Conservation (phyloP, 345 rosid genomes). For the Eucalyptus marginata region DNA sequence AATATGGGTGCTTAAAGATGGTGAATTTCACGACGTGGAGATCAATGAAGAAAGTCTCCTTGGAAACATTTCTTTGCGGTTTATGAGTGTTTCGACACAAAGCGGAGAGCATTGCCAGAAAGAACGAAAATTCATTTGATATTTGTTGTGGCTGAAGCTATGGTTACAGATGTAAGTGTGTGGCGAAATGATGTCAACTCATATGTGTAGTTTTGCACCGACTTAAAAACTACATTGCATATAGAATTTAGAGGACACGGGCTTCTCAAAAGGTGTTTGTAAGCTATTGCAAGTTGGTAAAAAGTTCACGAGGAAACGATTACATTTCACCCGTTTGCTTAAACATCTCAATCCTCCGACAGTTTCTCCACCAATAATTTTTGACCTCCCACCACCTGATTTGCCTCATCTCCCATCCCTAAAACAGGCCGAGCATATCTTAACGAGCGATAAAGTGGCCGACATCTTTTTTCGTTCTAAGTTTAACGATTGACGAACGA, state of each 20-base stretch:
- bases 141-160: not conserved
- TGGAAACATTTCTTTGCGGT: not conserved
- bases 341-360: not conserved
- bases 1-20: not conserved
- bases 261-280: not conserved
- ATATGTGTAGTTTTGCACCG: not conserved
- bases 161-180: not conserved
- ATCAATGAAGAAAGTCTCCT: not conserved
- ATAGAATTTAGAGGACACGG: not conserved
- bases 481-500: not conserved
- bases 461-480: not conserved
- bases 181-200: not conserved
- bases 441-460: not conserved
- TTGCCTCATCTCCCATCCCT: not conserved
- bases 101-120: not conserved
- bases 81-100: not conserved
- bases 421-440: not conserved
- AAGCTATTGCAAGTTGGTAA: not conserved
- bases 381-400: not conserved
- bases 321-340: not conserved
- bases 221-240: not conserved
- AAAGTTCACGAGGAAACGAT: not conserved
- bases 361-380: not conserved
- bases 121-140: not conserved
- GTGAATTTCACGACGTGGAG: not conserved